Evolutionary conservation across 495 filamentous ascomycete genomes (phyloP), one percentile per base, ranked within the genome.

Genomic region (Penicillium nucicola): DNA sequence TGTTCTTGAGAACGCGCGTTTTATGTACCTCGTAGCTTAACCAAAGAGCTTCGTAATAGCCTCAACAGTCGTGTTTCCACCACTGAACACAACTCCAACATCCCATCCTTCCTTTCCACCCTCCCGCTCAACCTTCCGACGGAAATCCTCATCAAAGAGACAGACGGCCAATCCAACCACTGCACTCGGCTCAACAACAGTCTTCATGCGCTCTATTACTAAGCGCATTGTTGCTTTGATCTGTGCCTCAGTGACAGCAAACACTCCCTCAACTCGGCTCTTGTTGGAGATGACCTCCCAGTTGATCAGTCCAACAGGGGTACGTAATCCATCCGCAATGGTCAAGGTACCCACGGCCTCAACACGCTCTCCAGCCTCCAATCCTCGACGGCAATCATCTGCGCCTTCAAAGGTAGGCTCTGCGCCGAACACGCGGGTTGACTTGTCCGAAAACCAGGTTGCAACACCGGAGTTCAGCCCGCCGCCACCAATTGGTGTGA

Each of bases 1-100:
- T 40, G 28, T 22, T n/a, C 17, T 11, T 13, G 10, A 31, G 12
- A 11, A 31, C 30, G 22, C 23, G 20, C 23, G n/a, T n/a, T 28
- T 4, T 43, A 34, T 50, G 30, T 35, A 52, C 20, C 28, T 39
- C 30, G 31, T 33, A 48, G 12, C 14, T n/a, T 62, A 73, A 14
- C 60, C 47, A 48, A 67, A 70, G 25, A 75, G 42, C 57, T 72
- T 72, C 30, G 48, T 57, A 59, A 98, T 74, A 14, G 80, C 84
- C 53, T 95, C 92, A 13, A 96, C 68, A 32, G 83, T 89, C 12
- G 90, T 90, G 79, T 98, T 98, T 2, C 93, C 93, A 9, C 93
- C 93, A 58, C 84, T 90, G 50, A 98, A 78, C 32, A 97, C 84
- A 48, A 97, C 68, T 0, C 89, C 92, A 15, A 98, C 55, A 77